Evolutionary conservation across 495 filamentous ascomycete genomes (phyloP).

Genomic region (Penicillium paradoxum): DNA sequence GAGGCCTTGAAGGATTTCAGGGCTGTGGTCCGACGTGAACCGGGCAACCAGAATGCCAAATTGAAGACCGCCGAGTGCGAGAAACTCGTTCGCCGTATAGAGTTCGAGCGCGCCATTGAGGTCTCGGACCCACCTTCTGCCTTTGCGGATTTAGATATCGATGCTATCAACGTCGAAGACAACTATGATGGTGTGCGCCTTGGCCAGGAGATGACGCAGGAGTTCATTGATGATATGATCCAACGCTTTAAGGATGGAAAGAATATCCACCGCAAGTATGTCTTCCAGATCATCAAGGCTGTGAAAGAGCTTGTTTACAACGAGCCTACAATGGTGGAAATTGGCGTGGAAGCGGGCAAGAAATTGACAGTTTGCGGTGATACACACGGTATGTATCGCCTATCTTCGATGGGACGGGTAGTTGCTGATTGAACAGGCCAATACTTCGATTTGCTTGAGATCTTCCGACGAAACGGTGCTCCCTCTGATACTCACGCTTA

Average conservation of each 20-base stretch:
- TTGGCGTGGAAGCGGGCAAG: constrained; percentile 69
- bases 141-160: constrained; percentile 83
- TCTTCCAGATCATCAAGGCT: constrained; percentile 88
- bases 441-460: constrained; percentile 94
- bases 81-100: constrained; percentile 81
- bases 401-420: neutral
- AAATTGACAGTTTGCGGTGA: constrained; percentile 94
- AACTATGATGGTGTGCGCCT: constrained; percentile 81
- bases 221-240: constrained; percentile 97
- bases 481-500: constrained; percentile 83
- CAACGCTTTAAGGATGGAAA: constrained; percentile 93
- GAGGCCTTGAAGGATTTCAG: constrained; percentile 92
- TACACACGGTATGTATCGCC: constrained; percentile 70
- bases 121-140: constrained; percentile 86
- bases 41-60: constrained; percentile 83
- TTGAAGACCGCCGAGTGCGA: constrained; percentile 86
- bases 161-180: constrained; percentile 73
- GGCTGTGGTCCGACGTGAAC: constrained; percentile 79
- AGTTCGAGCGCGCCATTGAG: constrained; percentile 94
- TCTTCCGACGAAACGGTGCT: constrained; percentile 86
- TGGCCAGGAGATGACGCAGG: constrained; percentile 82
- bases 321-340: constrained; percentile 96
- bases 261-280: constrained; percentile 93
- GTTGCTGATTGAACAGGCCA: constrained; percentile 56
- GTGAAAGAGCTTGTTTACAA: constrained; percentile 84